phyloP scores from a whole-genome alignment of 2,329 filamentous ascomycete species.

The Cryphonectria carpinicola region DNA sequence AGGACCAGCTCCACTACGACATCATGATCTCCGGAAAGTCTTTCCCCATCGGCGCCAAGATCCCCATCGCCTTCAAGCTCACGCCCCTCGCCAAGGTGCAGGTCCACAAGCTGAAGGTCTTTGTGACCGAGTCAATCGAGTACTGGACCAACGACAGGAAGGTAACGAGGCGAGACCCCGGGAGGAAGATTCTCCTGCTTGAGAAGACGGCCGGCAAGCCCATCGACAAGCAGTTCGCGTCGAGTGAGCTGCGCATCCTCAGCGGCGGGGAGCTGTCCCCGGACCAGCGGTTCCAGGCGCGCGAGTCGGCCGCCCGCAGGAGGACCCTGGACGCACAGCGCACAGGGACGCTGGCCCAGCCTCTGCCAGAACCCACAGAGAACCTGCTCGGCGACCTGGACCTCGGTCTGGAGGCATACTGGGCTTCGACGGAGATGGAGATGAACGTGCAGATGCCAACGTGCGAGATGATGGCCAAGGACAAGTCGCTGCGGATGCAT shows the following conservation, averaged over 20 bases:
- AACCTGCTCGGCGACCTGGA: conserved; percentile 84
- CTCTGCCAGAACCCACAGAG: conserved; percentile 57
- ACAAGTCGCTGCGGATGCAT: conserved; percentile 68
- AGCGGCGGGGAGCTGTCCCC: conserved; percentile 76
- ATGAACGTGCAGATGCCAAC: conserved; percentile 92
- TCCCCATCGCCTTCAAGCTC: conserved; percentile 92
- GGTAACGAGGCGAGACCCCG: conserved; percentile 82
- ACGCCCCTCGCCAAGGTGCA: conserved; percentile 92
- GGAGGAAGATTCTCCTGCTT: conserved; percentile 81
- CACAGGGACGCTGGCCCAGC: conserved; percentile 43
- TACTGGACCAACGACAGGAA: conserved; percentile 87
- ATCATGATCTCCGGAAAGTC: conserved; percentile 96
- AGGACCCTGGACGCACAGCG: conserved; percentile 59
- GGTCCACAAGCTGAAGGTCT: conserved; percentile 90
- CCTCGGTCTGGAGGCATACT: conserved; percentile 69
- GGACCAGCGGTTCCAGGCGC: conserved; percentile 51
- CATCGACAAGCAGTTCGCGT: conserved; percentile 71
- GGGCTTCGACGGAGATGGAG: conserved; percentile 91
- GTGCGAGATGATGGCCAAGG: conserved; percentile 81
- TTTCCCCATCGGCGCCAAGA: conserved; percentile 83
- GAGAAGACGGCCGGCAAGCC: conserved; percentile 85
- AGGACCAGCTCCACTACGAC: conserved; percentile 93
- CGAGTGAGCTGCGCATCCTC: conserved; percentile 75
- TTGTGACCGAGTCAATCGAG: conserved; percentile 86
- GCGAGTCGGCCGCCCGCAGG: conserved; percentile 50